Evolutionary conservation across 2,329 filamentous ascomycete genomes (phyloP).

Genomic region (Pseudophaeomoniella oleicola): DNA sequence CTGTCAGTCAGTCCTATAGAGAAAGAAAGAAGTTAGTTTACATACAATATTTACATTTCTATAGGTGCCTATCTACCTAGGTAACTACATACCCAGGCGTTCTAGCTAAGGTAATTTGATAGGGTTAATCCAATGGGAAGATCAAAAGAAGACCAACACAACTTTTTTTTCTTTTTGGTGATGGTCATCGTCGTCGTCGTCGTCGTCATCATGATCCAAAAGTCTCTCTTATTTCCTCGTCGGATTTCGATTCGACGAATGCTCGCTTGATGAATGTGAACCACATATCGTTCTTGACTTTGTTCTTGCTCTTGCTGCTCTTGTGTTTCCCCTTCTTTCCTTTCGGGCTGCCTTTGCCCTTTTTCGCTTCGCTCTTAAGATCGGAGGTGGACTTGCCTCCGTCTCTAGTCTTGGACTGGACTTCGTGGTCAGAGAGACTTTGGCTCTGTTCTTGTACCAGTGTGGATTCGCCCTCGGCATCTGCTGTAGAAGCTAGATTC

Average conservation of each 20-base stretch:
- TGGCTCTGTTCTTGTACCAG: neutral
- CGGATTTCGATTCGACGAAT: slow-evolving; percentile 11
- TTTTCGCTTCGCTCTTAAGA: neutral
- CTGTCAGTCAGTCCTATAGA: too few species aligned
- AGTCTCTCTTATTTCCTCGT: slow-evolving; percentile 11
- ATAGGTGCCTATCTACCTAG: neutral
- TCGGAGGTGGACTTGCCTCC: neutral
- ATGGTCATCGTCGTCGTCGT: neutral
- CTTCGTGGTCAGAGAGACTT: neutral
- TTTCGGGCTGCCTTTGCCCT: slow-evolving; percentile 2
- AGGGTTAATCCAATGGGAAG: neutral
- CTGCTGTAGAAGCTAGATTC: neutral
- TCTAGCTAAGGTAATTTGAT: too few species aligned
- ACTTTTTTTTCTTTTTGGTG: neutral
- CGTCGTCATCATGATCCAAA: neutral
- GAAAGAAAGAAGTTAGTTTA: neutral
- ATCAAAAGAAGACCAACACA: neutral
- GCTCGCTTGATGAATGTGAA: slow-evolving; percentile 11
- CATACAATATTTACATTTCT: neutral
- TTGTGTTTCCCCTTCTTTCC: slow-evolving; percentile 21
- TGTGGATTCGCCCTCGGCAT: neutral
- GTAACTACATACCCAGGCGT: neutral
- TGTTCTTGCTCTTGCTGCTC: slow-evolving; percentile 5
- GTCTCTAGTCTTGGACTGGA: neutral
- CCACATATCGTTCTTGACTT: slow-evolving; percentile 10